Evolutionary conservation across 1,284 basidiomycete species (phyloP).

Genomic region (Pyrrhoderma lamaoense): DNA sequence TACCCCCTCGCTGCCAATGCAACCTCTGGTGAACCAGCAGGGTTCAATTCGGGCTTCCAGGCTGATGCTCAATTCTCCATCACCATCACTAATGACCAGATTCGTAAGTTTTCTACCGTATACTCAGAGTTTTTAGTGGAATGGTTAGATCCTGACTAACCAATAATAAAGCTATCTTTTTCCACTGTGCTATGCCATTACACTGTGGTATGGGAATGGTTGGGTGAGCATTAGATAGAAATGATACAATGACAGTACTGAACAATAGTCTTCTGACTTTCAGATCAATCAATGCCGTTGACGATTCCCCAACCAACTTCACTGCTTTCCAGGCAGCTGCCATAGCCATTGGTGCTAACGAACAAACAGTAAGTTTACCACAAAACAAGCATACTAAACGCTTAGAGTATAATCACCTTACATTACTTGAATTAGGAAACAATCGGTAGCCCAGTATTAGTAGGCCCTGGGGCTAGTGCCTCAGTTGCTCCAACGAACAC

Average conservation of each 20-base stretch:
- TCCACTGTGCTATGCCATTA: conserved; percentile 49
- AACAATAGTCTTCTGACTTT: neutral
- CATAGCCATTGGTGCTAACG: conserved; percentile 32
- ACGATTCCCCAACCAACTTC: conserved; percentile 44
- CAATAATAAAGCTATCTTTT: conserved; percentile 45
- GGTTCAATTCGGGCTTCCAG: conserved; percentile 47
- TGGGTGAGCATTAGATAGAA: conserved; percentile 27
- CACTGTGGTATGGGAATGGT: conserved; percentile 59
- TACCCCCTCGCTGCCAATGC: conserved; percentile 34
- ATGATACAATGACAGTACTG: neutral
- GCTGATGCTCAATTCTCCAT: conserved; percentile 37
- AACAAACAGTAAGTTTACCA: conserved; percentile 28
- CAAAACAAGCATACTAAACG: no score
- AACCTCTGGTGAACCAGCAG: conserved; percentile 30
- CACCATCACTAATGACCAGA: conserved; percentile 38
- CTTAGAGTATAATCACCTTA: no score
- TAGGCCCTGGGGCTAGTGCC: conserved; percentile 38
- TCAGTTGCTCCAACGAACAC: conserved; percentile 25
- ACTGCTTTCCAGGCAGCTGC: conserved; percentile 42
- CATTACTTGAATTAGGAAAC: conserved; percentile 27
- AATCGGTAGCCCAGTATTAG: conserved; percentile 32
- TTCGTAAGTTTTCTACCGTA: conserved; percentile 5
- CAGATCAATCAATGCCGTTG: conserved; percentile 54
- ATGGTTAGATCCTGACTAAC: neutral
- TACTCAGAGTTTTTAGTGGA: neutral